Conservation (phyloP, 2,329 filamentous ascomycete species). For the Capronia coronata region DNA sequence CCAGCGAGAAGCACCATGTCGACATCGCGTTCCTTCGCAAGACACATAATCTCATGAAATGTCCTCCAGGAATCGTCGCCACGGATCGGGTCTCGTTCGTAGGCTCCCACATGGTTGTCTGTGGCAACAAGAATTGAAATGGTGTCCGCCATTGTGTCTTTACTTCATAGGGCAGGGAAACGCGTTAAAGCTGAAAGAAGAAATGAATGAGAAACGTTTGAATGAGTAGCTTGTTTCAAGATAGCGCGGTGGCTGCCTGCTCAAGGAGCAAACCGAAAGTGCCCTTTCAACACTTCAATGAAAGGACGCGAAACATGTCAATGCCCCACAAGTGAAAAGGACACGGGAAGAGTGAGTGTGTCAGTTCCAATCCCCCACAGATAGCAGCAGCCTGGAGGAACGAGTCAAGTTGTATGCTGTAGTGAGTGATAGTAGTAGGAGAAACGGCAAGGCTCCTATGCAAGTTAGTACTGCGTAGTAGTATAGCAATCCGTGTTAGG, state of each 20-base stretch:
- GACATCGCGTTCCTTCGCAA: conserved; percentile 81
- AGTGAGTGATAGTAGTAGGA: too few species aligned
- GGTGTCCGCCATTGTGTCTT: conserved; percentile 57
- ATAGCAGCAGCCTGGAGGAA: not conserved
- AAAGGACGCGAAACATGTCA: not conserved
- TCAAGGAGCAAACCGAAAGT: not conserved
- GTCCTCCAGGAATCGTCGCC: conserved; percentile 95
- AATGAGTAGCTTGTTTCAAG: not conserved
- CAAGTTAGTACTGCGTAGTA: too few species aligned
- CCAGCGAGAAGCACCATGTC: conserved; percentile 96
- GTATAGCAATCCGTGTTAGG: too few species aligned
- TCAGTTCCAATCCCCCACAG: not conserved
- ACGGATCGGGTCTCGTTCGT: conserved; percentile 87
- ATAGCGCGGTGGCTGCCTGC: conserved; percentile 1
- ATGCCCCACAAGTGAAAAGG: not conserved
- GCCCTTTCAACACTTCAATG: not conserved
- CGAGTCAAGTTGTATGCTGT: not conserved
- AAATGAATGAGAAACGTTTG: not conserved
- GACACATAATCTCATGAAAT: conserved; percentile 89
- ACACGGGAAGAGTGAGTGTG: not conserved
- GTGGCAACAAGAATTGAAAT: conserved; percentile 92
- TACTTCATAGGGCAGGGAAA: conserved; percentile 25
- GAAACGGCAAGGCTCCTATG: too few species aligned
- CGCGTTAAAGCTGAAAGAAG: conserved; percentile 1
- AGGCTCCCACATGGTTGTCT: conserved; percentile 96